phyloP scores from a whole-genome alignment of 345 rosid species.

The Populus ilicifolia region DNA sequence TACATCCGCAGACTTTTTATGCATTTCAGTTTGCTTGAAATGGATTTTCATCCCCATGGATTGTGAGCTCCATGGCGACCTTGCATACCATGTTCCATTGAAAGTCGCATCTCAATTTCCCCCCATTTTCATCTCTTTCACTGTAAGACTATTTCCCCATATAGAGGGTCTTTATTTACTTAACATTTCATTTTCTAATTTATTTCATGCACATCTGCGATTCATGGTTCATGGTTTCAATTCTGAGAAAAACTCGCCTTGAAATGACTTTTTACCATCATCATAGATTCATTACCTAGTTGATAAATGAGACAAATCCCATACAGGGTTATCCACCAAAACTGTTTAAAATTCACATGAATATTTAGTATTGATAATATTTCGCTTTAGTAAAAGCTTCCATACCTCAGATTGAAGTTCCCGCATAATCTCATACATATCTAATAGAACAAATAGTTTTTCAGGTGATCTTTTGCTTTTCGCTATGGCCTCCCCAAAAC shows the following conservation, averaged over 20 bases:
- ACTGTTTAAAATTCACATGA: background rate
- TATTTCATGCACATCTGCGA: background rate
- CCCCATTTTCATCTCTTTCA: background rate
- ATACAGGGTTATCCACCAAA: background rate
- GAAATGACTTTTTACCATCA: background rate
- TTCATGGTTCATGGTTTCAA: background rate
- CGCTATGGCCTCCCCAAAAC: slow-evolving; percentile 95
- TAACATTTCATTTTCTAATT: background rate
- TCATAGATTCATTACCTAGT: background rate
- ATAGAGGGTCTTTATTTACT: background rate
- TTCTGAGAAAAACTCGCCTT: background rate
- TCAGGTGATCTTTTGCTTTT: slow-evolving; percentile 98
- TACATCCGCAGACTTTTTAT: background rate
- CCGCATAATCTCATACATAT: slow-evolving; percentile 98
- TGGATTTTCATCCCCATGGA: background rate
- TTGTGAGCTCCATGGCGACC: background rate
- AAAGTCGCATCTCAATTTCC: background rate
- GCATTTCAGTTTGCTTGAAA: background rate
- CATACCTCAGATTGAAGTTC: slow-evolving; percentile 89
- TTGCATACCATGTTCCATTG: background rate
- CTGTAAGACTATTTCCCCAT: background rate
- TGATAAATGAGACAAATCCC: background rate
- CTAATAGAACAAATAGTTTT: slow-evolving; percentile 81
- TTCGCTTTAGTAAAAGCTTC: slow-evolving; percentile 3
- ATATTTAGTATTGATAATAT: background rate